phyloP scores from a whole-genome alignment of 2,329 filamentous ascomycete genomes.

The Venturia pyrina region DNA sequence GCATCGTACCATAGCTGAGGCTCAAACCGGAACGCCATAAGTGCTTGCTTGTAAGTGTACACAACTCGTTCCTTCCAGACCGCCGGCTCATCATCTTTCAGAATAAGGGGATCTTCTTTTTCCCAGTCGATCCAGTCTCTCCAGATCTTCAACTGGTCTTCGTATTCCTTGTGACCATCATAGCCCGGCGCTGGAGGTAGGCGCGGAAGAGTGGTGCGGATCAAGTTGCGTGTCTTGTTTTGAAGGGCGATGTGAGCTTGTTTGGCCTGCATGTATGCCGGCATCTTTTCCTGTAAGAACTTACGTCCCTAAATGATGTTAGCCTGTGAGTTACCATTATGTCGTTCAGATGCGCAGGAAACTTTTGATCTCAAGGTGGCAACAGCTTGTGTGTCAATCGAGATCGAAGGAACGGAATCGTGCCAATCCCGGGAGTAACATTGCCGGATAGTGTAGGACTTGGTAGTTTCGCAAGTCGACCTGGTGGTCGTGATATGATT shows the following conservation, averaged over 20 bases:
- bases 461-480: background rate
- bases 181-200: constrained; percentile 78
- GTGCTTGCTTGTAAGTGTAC: constrained; percentile 85
- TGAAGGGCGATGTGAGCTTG: constrained; percentile 85
- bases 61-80: constrained; percentile 70
- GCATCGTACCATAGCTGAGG: constrained; percentile 94
- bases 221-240: constrained; percentile 69
- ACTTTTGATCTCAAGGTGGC: no score
- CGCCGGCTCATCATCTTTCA: constrained; percentile 63
- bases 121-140: constrained; percentile 94
- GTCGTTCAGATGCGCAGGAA: no score
- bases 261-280: constrained; percentile 91
- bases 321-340: background rate
- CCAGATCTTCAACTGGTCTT: constrained; percentile 79
- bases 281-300: constrained; percentile 84
- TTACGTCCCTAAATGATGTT: constrained; percentile 65
- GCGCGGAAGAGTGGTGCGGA: constrained; percentile 66
- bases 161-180: constrained; percentile 75
- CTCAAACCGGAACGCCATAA: constrained; percentile 91
- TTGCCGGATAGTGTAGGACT: background rate
- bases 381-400: background rate
- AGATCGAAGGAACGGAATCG: background rate
- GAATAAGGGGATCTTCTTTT: constrained; percentile 79
- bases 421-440: background rate
- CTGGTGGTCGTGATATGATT: background rate